These are phyloP conservation scores for Lentinula sp. DNA, from an alignment of 768 basidiomycete genomes.

Conservation along the genomic window DNA sequence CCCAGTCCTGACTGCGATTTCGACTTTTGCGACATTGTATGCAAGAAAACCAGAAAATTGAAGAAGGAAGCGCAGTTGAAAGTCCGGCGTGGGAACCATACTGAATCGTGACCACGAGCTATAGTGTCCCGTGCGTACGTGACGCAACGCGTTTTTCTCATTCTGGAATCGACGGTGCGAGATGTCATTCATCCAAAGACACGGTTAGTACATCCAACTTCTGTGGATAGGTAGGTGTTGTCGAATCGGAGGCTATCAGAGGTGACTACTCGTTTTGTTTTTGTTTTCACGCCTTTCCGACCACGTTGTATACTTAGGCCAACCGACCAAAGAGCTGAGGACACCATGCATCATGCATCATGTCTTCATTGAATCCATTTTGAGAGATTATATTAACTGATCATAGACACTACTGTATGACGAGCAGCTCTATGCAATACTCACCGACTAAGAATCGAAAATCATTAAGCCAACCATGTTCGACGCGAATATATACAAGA, in stretches of 20 bases:
- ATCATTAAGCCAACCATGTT: not conserved
- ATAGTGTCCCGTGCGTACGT: not conserved
- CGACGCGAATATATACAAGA: not conserved
- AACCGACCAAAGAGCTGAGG: no score
- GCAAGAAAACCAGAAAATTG: not conserved
- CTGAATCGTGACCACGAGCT: not conserved
- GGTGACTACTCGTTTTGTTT: no score
- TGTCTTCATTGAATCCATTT: no score
- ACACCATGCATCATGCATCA: no score
- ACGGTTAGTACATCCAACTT: no score
- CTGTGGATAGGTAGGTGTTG: no score
- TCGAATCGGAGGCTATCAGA: no score
- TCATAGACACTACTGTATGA: not conserved
- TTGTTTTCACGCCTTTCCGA: no score
- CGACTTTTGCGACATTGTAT: conserved; percentile 8
- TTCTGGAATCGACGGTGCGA: no score
- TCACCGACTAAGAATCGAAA: conserved; percentile 27
- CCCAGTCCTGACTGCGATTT: conserved; percentile 53
- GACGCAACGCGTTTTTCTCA: not conserved
- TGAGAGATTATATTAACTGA: no score
- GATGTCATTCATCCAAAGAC: no score
- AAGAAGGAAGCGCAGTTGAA: not conserved
- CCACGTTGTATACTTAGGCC: no score
- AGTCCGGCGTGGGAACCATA: not conserved
- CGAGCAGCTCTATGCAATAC: conserved; percentile 26